A percentile compares a stretch with the other conserved stretches of the same genome.
These are phyloP conservation scores for Fusarium sp. DNA, from an alignment of 2,329 filamentous ascomycete species.

Conservation along the genomic window DNA sequence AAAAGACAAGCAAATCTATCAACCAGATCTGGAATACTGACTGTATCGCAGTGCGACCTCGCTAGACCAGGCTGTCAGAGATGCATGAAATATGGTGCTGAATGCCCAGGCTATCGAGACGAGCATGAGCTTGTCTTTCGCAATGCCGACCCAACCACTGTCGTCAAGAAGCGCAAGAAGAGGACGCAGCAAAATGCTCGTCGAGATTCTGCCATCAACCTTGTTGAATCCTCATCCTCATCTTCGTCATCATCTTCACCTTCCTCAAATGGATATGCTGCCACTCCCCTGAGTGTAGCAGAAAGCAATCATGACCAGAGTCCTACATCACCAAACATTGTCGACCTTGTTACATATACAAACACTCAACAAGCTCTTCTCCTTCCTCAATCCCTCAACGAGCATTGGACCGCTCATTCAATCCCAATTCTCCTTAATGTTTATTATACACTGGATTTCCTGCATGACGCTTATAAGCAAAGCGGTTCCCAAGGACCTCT, in stretches of 20 bases:
- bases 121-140: slow-evolving; percentile 55
- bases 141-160: slow-evolving; percentile 45
- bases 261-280: slow-evolving; percentile 15
- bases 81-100: slow-evolving; percentile 55
- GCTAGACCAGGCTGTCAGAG: slow-evolving; percentile 53
- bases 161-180: slow-evolving; percentile 49
- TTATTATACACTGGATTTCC: slow-evolving; percentile 52
- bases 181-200: slow-evolving; percentile 26
- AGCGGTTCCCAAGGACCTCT: slow-evolving; percentile 49
- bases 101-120: slow-evolving; percentile 55
- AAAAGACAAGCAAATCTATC: slow-evolving; percentile 9
- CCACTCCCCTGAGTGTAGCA: slow-evolving; percentile 17
- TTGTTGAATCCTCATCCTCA: neutral
- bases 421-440: slow-evolving; percentile 54
- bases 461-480: slow-evolving; percentile 46
- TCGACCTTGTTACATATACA: slow-evolving; percentile 23
- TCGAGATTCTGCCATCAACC: slow-evolving; percentile 16
- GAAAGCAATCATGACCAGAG: slow-evolving; percentile 18
- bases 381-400: slow-evolving; percentile 42
- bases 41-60: slow-evolving; percentile 53
- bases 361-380: slow-evolving; percentile 12
- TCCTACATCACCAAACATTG: slow-evolving; percentile 11
- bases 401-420: slow-evolving; percentile 55
- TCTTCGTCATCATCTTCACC: slow-evolving; percentile 15
- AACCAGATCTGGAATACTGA: slow-evolving; percentile 15